Conservation (phyloP, 805 yeast species). For the Cyberlindnera japonica region DNA sequence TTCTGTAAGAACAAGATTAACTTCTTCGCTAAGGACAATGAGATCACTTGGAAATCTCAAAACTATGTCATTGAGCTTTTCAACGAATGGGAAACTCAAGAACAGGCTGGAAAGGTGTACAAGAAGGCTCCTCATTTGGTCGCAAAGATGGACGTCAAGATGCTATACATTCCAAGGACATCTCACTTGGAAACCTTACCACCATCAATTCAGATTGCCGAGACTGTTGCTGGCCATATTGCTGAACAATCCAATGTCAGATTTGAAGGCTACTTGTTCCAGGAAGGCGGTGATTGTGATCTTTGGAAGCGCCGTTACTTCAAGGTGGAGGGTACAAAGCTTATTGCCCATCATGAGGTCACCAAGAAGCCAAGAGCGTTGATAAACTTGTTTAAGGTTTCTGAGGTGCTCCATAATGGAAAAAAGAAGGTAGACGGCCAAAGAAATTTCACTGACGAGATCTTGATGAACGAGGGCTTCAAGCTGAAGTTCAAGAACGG, state of each 20-base stretch:
- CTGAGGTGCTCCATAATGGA: constrained; percentile 34
- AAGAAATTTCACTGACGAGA: constrained; percentile 70
- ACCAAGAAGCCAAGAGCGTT: constrained; percentile 68
- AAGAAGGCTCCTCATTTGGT: constrained; percentile 51
- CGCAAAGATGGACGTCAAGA: constrained; percentile 63
- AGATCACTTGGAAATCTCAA: constrained; percentile 49
- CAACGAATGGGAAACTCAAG: constrained; percentile 72
- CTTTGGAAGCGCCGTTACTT: constrained; percentile 70
- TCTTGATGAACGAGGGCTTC: constrained; percentile 69
- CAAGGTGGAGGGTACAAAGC: constrained; percentile 63
- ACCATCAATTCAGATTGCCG: constrained; percentile 57
- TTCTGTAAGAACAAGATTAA: constrained; percentile 75
- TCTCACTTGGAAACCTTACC: constrained; percentile 63
- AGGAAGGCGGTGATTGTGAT: constrained; percentile 88
- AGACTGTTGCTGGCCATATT: constrained; percentile 37
- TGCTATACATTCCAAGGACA: constrained; percentile 66
- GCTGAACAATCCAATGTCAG: constrained; percentile 31
- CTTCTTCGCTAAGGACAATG: constrained; percentile 53
- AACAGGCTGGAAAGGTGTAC: constrained; percentile 29
- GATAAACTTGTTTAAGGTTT: constrained; percentile 70
- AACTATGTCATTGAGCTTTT: constrained; percentile 57
- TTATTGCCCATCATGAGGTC: constrained; percentile 73
- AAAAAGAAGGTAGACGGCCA: constrained; percentile 26
- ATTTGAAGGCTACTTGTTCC: constrained; percentile 72
- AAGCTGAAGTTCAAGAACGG: constrained; percentile 72